Evolutionary conservation across 176 grass and related monocot genomes (phyloP).

Genomic region (Dendrocalamus sinicus): DNA sequence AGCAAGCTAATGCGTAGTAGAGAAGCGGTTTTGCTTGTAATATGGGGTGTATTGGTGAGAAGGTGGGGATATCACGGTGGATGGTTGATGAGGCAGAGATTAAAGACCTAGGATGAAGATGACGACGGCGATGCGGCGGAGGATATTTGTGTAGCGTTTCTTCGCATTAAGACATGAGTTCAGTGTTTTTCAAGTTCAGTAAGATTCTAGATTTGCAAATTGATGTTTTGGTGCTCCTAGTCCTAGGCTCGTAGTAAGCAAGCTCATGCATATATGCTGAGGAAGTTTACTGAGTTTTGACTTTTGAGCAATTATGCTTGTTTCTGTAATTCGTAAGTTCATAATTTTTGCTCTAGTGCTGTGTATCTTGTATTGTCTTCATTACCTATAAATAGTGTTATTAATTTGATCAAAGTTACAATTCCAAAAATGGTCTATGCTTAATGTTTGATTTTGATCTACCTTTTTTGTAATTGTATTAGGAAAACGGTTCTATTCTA

Average conservation of each 20-base stretch:
- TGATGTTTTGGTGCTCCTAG: constrained; percentile 10
- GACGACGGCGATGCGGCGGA: not conserved
- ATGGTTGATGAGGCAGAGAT: constrained; percentile 1
- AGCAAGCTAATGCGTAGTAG: constrained; percentile 3
- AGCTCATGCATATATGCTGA: not conserved
- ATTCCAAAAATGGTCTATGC: not conserved
- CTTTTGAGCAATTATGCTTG: not conserved
- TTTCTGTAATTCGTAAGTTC: not conserved
- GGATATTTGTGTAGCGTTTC: constrained; percentile 9
- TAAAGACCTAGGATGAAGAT: not conserved
- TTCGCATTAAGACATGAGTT: not conserved
- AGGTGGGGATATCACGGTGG: not conserved
- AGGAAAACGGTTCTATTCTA: not conserved
- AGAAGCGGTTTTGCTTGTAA: constrained; percentile 2
- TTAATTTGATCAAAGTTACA: not conserved
- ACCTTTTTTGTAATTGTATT: not conserved
- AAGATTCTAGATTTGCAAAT: constrained; percentile 25
- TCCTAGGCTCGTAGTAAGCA: not conserved
- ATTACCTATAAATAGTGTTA: not conserved
- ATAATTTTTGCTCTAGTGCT: not conserved
- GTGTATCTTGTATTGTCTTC: not conserved
- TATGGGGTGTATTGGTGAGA: not conserved
- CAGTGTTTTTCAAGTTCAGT: constrained; percentile 13
- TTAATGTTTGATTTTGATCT: not conserved
- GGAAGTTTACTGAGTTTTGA: not conserved